Conservation (phyloP, 1,284 basidiomycete species). For the Coniferiporia sulphurascens region DNA sequence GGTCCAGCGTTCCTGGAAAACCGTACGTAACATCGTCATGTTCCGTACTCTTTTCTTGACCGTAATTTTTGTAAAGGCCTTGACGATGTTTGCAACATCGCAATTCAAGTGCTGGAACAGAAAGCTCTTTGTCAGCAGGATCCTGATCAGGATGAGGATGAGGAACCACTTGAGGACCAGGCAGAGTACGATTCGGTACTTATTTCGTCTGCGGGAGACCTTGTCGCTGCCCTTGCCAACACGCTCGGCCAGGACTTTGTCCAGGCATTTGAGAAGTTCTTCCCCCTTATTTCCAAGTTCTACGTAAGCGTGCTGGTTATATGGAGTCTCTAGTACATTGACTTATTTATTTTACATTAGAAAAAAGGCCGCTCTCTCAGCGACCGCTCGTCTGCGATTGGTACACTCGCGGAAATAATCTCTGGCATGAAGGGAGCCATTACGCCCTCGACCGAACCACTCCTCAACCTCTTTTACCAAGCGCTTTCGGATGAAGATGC, state of each 20-base stretch:
- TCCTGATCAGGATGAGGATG: constrained; percentile 88
- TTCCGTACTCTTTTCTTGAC: constrained; percentile 15
- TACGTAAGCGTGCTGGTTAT: constrained; percentile 56
- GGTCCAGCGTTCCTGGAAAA: constrained; percentile 81
- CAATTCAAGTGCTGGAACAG: constrained; percentile 83
- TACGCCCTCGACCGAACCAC: constrained; percentile 81
- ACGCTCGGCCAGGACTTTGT: constrained; percentile 84
- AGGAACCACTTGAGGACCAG: constrained; percentile 76
- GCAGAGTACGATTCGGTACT: constrained; percentile 97
- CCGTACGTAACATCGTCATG: constrained; percentile 39
- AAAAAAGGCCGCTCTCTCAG: constrained; percentile 82
- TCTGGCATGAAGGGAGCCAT: constrained; percentile 86
- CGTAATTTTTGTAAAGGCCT: constrained; percentile 47
- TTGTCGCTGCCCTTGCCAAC: constrained; percentile 87
- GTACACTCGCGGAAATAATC: constrained; percentile 94
- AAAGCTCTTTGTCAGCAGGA: constrained; percentile 96
- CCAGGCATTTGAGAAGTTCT: constrained; percentile 82
- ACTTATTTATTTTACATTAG: constrained; percentile 33
- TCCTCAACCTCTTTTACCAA: constrained; percentile 79
- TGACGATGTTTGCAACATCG: constrained; percentile 75
- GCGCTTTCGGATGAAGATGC: constrained; percentile 83
- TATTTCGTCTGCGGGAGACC: constrained; percentile 91
- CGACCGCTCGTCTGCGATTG: constrained; percentile 92
- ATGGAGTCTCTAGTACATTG: neutral
- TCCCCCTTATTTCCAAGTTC: constrained; percentile 89